phyloP scores from a whole-genome alignment of 2,329 filamentous ascomycete genomes.

The Alternaria longipes region DNA sequence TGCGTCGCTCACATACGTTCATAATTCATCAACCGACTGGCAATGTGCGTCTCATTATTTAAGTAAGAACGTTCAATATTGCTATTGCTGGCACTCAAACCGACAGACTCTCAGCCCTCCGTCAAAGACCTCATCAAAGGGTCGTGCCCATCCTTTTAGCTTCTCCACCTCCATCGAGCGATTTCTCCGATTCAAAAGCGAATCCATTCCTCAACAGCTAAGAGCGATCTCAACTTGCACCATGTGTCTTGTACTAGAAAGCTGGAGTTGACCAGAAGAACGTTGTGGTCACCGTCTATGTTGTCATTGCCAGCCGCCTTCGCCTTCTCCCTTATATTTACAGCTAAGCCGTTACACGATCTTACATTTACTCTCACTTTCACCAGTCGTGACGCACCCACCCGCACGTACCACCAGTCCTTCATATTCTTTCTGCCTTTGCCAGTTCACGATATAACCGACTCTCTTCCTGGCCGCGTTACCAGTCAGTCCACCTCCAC shows the following conservation, averaged over 20 bases:
- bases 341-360: background rate
- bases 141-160: background rate
- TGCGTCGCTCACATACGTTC: too few species aligned
- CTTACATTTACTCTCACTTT: background rate
- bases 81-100: background rate
- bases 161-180: background rate
- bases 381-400: background rate
- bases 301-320: background rate
- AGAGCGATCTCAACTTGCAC: background rate
- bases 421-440: background rate
- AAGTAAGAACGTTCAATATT: background rate
- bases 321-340: background rate
- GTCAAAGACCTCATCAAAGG: too few species aligned
- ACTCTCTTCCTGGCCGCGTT: background rate
- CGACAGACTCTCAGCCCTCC: too few species aligned
- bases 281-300: background rate
- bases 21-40: too few species aligned
- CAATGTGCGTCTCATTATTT: too few species aligned
- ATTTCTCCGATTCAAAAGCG: background rate
- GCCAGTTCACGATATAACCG: background rate
- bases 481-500: background rate
- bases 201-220: accelerated
- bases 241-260: background rate
- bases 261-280: background rate
- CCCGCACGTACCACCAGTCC: background rate